phyloP scores from a whole-genome alignment of 768 basidiomycete species.

The Leucocoprinus sp. region DNA sequence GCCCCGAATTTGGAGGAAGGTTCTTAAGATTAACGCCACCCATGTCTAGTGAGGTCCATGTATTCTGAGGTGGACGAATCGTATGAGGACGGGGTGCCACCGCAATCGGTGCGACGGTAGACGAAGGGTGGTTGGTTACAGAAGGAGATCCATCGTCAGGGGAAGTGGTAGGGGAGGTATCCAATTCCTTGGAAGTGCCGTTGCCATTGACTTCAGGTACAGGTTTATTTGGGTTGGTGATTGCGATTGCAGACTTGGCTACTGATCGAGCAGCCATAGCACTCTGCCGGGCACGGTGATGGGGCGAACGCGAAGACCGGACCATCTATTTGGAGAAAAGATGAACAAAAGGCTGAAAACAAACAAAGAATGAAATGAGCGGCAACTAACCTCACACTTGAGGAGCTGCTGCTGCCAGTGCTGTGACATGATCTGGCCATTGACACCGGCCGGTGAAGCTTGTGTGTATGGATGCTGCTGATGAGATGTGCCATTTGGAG shows the following conservation, averaged over 20 bases:
- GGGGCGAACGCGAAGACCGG: conserved; percentile 78
- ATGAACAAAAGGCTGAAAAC: conserved; percentile 24
- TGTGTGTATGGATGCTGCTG: conserved; percentile 36
- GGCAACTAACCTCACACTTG: conserved; percentile 75
- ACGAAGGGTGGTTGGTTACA: conserved; percentile 58
- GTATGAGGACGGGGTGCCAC: conserved; percentile 59
- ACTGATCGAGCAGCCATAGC: conserved; percentile 87
- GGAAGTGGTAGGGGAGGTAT: conserved; percentile 22
- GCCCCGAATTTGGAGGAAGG: conserved; percentile 64
- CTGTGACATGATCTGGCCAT: conserved; percentile 61
- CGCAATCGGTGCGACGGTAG: conserved; percentile 65
- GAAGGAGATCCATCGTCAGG: conserved; percentile 17
- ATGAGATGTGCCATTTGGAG: conserved; percentile 61
- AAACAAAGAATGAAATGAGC: conserved; percentile 7
- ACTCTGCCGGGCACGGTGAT: conserved; percentile 92
- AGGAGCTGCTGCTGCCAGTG: conserved; percentile 94
- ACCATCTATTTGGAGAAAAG: conserved; percentile 56
- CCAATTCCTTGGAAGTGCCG: conserved; percentile 23
- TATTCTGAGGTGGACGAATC: conserved; percentile 59
- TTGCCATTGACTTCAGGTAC: conserved; percentile 33
- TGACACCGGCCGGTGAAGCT: conserved; percentile 51
- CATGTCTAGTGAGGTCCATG: conserved; percentile 92
- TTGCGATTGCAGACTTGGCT: conserved; percentile 82
- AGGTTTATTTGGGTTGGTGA: conserved; percentile 76
- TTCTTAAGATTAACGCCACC: conserved; percentile 93